These are phyloP conservation scores for Xerocomus nothofagi DNA, from an alignment of 1,284 basidiomycete species.

Conservation along the genomic window DNA sequence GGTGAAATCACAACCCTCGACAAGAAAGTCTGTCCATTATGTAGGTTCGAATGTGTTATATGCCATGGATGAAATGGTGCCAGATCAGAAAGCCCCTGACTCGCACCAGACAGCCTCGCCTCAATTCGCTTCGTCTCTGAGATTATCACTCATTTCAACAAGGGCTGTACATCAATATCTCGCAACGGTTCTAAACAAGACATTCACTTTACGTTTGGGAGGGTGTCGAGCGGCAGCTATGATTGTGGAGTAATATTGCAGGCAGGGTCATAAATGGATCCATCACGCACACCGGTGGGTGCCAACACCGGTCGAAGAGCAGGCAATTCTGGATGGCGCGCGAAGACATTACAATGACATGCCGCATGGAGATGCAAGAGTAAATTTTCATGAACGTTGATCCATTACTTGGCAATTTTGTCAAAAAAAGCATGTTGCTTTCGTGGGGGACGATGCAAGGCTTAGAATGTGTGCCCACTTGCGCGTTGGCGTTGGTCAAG, in stretches of 20 bases:
- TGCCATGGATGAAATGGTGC: conserved; percentile 44
- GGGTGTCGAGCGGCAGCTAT: conserved; percentile 36
- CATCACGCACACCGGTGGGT: conserved; percentile 52
- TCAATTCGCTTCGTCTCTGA: conserved; percentile 48
- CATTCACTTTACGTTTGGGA: conserved; percentile 44
- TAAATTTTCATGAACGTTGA: conserved; percentile 58
- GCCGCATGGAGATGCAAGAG: too few species aligned
- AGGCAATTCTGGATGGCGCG: conserved; percentile 50
- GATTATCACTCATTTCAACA: conserved; percentile 46
- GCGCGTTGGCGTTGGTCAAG: conserved; percentile 64
- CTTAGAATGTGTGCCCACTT: conserved; percentile 63
- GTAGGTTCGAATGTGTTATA: conserved; percentile 52
- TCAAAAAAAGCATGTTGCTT: conserved; percentile 47
- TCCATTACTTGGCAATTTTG: conserved; percentile 49
- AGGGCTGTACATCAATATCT: conserved; percentile 46
- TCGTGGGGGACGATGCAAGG: conserved; percentile 63
- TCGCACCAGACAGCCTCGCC: conserved; percentile 36
- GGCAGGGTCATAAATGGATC: too few species aligned
- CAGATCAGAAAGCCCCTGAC: conserved; percentile 36
- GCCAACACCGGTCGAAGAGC: conserved; percentile 38
- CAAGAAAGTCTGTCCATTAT: neutral
- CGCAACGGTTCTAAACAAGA: conserved; percentile 23
- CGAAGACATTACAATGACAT: too few species aligned
- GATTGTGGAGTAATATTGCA: too few species aligned
- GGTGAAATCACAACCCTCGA: neutral